phyloP scores from a whole-genome alignment of 495 filamentous ascomycete species.

The Aspergillus carlsbadensis region DNA sequence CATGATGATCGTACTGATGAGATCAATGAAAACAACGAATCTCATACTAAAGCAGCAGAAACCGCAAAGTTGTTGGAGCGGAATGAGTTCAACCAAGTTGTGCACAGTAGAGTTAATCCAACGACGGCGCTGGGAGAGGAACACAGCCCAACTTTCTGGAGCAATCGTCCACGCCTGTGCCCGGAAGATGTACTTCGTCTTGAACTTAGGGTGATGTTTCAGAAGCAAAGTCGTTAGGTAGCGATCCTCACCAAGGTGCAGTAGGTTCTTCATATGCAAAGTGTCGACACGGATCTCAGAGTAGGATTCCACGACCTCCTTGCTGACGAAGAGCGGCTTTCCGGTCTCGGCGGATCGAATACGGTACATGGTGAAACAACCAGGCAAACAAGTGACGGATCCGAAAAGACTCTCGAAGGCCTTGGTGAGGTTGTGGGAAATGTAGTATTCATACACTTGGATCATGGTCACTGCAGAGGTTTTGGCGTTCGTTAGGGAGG shows the following conservation, averaged over 20 bases:
- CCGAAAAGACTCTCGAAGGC: slow-evolving; percentile 99
- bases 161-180: slow-evolving; percentile 96
- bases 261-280: slow-evolving; percentile 96
- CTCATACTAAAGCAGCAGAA: slow-evolving; percentile 99
- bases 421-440: slow-evolving; percentile 96
- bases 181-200: slow-evolving; percentile 93
- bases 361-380: slow-evolving; percentile 98
- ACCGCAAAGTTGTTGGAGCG: slow-evolving; percentile 88
- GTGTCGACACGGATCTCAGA: slow-evolving; percentile 93
- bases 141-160: slow-evolving; percentile 88
- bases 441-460: slow-evolving; percentile 99
- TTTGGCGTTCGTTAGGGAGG: slow-evolving; percentile 88
- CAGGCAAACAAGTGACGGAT: slow-evolving; percentile 94
- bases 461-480: slow-evolving; percentile 96
- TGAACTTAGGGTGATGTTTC: slow-evolving; percentile 89
- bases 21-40: slow-evolving; percentile 93
- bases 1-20: slow-evolving; percentile 87
- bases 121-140: slow-evolving; percentile 95
- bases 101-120: slow-evolving; percentile 99
- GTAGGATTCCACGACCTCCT: slow-evolving; percentile 83
- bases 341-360: slow-evolving; percentile 90
- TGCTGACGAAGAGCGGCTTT: slow-evolving; percentile 93
- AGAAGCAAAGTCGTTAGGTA: slow-evolving; percentile 93
- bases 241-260: slow-evolving; percentile 89
- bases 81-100: slow-evolving; percentile 94